Percentiles rank a stretch among this genome's conserved stretches.
Evolutionary conservation across 768 basidiomycete genomes (phyloP).

Genomic region (Kwoniella sp.): DNA sequence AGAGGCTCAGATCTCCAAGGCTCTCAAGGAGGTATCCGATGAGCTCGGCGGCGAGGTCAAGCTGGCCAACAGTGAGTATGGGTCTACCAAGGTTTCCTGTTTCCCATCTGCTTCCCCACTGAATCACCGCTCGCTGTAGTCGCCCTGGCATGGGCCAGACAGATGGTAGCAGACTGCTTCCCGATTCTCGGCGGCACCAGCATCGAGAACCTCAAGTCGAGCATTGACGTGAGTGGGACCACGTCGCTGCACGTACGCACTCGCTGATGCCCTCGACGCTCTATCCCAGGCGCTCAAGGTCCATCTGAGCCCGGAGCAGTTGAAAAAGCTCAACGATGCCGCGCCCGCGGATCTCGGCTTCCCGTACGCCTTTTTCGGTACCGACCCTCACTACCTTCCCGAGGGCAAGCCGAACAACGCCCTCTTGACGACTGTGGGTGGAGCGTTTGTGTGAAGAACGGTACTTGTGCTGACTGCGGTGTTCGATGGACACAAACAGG

Average conservation of each 20-base stretch:
- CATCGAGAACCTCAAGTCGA: slow-evolving; percentile 33
- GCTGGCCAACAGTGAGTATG: slow-evolving; percentile 15
- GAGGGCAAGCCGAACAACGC: slow-evolving; percentile 6
- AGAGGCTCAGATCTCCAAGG: slow-evolving; percentile 22
- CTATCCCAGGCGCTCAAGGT: slow-evolving; percentile 21
- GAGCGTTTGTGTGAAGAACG: not conserved
- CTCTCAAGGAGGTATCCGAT: slow-evolving; percentile 35
- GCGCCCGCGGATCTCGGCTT: slow-evolving; percentile 29
- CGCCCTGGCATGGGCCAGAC: slow-evolving; percentile 37
- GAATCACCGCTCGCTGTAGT: slow-evolving; percentile 15
- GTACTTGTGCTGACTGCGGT: no score
- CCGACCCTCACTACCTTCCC: slow-evolving; percentile 14
- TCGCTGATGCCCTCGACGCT: not conserved
- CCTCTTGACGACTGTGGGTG: slow-evolving; percentile 9
- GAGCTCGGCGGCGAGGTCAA: slow-evolving; percentile 32
- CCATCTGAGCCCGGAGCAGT: slow-evolving; percentile 33
- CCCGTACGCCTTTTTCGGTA: slow-evolving; percentile 17
- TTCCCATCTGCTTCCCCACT: not conserved
- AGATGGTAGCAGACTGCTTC: slow-evolving; percentile 33
- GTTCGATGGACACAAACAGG: no score
- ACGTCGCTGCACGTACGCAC: not conserved
- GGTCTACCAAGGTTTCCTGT: not conserved
- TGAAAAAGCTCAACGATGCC: slow-evolving; percentile 36
- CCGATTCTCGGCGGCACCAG: slow-evolving; percentile 43
- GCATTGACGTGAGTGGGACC: slow-evolving; percentile 15